phyloP scores from a whole-genome alignment of 768 basidiomycete species.

The Rhizopogon salebrosus region DNA sequence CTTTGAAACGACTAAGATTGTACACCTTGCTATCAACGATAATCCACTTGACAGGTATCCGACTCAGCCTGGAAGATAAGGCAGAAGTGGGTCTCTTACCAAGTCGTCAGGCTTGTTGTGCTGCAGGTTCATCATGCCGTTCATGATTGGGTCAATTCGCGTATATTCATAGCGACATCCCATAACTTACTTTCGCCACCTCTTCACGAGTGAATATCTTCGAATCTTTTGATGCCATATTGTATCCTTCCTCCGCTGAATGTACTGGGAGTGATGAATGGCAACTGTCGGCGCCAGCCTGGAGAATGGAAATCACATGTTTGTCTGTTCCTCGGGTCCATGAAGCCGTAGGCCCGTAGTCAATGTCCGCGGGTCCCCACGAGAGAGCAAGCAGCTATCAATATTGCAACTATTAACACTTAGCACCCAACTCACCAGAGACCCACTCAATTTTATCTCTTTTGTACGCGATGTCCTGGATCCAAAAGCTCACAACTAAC shows the following conservation, averaged over 20 bases:
- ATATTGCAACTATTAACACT: too few species aligned
- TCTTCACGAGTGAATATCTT: constrained; percentile 58
- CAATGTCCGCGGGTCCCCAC: too few species aligned
- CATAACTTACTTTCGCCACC: constrained; percentile 54
- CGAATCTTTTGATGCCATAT: background rate
- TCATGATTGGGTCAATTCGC: background rate
- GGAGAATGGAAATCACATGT: background rate
- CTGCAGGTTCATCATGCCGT: too few species aligned
- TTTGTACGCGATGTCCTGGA: too few species aligned
- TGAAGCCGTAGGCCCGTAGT: too few species aligned
- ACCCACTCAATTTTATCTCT: too few species aligned
- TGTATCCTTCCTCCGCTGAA: background rate
- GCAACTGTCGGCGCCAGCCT: background rate
- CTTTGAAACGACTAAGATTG: constrained; percentile 73
- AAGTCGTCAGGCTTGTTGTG: constrained; percentile 79
- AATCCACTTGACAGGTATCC: constrained; percentile 53
- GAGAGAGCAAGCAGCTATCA: background rate
- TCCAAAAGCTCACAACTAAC: too few species aligned
- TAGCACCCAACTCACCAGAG: too few species aligned
- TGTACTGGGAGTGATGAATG: background rate
- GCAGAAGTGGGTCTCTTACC: constrained; percentile 29
- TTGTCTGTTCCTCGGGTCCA: too few species aligned
- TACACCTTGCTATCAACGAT: constrained; percentile 82
- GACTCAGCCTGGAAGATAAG: background rate
- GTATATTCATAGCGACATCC: background rate